Base-by-base conservation (phyloP, 139 green algal species). In the Chlorella sp. region DNA sequence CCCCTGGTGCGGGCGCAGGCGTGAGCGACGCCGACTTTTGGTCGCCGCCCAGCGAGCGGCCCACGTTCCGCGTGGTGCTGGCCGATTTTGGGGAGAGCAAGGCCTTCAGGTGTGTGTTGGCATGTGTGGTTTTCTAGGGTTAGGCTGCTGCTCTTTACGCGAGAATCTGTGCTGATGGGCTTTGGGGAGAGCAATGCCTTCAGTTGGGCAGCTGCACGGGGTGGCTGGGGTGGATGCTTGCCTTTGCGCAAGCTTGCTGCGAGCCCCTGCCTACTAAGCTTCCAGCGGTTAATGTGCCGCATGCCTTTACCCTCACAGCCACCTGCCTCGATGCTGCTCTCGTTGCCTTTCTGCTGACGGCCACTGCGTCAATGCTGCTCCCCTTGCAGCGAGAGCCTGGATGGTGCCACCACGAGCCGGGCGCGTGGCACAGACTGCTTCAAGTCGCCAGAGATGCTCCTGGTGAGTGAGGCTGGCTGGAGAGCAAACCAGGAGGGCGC, bases 371-470 rank as follows among this genome's bases (percentile, higher is more conserved):
- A n/a, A n/a, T n/a, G n/a, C n/a, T n/a, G n/a, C 44, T 36, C 48
- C 11, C 19, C 41, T 24, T 81, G 82, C 82, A 81, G 78, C 60
- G 34, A 58, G 40, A 75, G 48, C 44, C 6, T 69, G 13, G 68
- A 80, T 34, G 74, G 41, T 13, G 82, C 58, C 34, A 4, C 76
- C 26, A 87, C 83, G 26, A 43, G 43, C 20, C 90, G 88, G 60
- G 88, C 91, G 72, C 87, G 94, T 26, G 95, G 95, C 73, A 98
- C 95, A 3, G 94, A 97, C 86, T 92, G 88, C 67, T 92, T 95
- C 81, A 97, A 96, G 89, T 93, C 85, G 22, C 95, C 95, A 1
- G 95, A 98, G 90, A 98, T 98, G 95, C 92, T 98, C 16, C 60
- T 94, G 51, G 51, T 60, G 51, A 60, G 51, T n/a, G n/a, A n/a